phyloP scores from a whole-genome alignment of 2,329 filamentous ascomycete species.

The Parascedosporium putredinis region DNA sequence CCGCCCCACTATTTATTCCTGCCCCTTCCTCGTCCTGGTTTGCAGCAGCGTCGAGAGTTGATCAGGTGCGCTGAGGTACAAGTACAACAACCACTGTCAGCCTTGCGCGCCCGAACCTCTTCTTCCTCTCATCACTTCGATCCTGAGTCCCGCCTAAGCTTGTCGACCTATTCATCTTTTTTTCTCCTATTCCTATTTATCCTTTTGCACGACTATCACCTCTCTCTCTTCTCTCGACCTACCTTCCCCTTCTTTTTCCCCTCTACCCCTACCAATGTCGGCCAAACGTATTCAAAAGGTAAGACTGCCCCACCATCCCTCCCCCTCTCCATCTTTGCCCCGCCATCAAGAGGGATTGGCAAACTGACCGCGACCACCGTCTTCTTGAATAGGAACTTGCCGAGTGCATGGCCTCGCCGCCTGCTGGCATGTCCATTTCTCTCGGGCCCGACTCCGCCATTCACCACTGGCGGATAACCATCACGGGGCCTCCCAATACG shows the following conservation, averaged over 20 bases:
- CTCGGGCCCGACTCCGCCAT: constrained; percentile 38
- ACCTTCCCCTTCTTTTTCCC: background rate
- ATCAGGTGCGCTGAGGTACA: too few relatives aligned
- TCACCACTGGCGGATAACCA: constrained; percentile 40
- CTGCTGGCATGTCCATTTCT: constrained; percentile 33
- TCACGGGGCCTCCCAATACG: constrained; percentile 33
- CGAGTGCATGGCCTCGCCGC: constrained; percentile 37
- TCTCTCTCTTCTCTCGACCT: background rate
- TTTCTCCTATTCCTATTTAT: too few relatives aligned
- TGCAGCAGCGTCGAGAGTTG: too few relatives aligned
- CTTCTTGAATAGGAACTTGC: constrained; percentile 35
- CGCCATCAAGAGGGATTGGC: background rate
- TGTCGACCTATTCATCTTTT: background rate
- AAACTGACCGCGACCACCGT: constrained; percentile 13
- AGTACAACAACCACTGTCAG: too few relatives aligned
- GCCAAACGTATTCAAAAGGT: constrained; percentile 36
- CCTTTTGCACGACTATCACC: too few relatives aligned
- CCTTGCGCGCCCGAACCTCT: too few relatives aligned
- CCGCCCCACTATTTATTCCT: too few relatives aligned
- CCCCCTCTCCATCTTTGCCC: background rate
- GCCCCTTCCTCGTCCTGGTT: too few relatives aligned
- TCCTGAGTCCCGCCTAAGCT: too few relatives aligned
- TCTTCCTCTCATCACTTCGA: too few relatives aligned
- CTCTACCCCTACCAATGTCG: constrained; percentile 22
- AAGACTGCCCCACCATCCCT: constrained; percentile 4